phyloP scores from a whole-genome alignment of 169 alveolate genomes.

The Blepharisma undulans region DNA sequence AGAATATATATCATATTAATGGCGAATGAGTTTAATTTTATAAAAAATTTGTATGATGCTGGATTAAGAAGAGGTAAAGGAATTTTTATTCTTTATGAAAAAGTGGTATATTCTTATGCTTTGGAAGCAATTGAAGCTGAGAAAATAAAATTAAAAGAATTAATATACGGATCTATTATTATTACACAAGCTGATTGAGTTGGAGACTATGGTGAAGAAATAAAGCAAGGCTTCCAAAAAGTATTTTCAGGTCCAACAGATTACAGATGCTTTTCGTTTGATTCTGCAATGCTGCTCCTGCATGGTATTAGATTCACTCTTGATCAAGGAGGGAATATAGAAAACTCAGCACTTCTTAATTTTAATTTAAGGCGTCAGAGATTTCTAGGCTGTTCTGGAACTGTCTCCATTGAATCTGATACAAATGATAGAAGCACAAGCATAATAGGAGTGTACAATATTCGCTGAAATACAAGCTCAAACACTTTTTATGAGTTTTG shows the following conservation, averaged over 20 bases:
- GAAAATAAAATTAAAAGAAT: background rate
- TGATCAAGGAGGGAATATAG: background rate
- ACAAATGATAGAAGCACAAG: background rate
- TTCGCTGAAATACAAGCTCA: background rate
- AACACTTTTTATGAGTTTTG: background rate
- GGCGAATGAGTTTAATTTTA: background rate
- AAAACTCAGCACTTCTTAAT: background rate
- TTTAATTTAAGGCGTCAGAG: background rate
- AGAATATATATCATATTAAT: background rate
- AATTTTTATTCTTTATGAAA: background rate
- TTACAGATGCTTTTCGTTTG: background rate
- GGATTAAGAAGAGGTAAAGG: slow-evolving; percentile 26
- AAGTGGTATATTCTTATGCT: background rate
- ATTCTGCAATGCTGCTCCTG: background rate
- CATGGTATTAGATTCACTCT: background rate
- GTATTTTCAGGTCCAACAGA: background rate
- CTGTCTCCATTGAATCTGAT: background rate
- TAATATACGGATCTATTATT: background rate
- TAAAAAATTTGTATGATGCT: slow-evolving; percentile 28
- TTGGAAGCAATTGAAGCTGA: background rate
- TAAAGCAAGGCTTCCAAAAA: background rate
- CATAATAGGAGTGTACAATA: background rate
- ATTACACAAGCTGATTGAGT: background rate
- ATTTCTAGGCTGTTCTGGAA: background rate
- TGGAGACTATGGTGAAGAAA: background rate